These are phyloP conservation scores for Mycena crocata DNA, from an alignment of 768 basidiomycete species.

Conservation along the genomic window DNA sequence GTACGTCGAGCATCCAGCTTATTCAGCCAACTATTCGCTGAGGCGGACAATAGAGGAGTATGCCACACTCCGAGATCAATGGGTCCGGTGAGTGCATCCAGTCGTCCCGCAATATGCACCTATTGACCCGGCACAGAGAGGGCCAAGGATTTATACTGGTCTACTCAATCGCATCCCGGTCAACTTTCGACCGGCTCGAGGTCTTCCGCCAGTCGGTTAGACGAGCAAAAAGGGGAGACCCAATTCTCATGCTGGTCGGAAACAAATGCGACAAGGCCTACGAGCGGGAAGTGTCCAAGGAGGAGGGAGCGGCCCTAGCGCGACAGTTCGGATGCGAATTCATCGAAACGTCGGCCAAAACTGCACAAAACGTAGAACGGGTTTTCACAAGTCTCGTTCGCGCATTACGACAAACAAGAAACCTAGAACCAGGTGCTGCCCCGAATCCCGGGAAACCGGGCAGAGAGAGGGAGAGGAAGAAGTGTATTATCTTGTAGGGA, in stretches of 20 bases:
- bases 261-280: conserved; percentile 96
- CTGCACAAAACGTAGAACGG: conserved; percentile 89
- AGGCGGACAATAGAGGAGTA: conserved; percentile 83
- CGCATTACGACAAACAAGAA: conserved; percentile 79
- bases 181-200: conserved; percentile 90
- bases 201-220: conserved; percentile 91
- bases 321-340: conserved; percentile 91
- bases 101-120: conserved; percentile 21
- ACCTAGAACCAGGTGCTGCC: conserved; percentile 56
- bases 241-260: conserved; percentile 94
- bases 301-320: conserved; percentile 88
- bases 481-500: conserved; percentile 87
- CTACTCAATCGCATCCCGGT: conserved; percentile 95
- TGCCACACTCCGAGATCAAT: conserved; percentile 95
- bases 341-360: conserved; percentile 97
- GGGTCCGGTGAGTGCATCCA: conserved; percentile 83
- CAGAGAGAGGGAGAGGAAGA: conserved; percentile 62
- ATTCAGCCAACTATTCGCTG: conserved; percentile 29
- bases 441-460: conserved; percentile 52
- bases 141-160: conserved; percentile 98
- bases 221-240: conserved; percentile 86
- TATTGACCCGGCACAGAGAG: conserved; percentile 64
- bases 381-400: conserved; percentile 92
- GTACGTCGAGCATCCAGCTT: conserved; percentile 56
- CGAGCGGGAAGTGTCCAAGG: conserved; percentile 90